Evolutionary conservation across 2,329 filamentous ascomycete genomes (phyloP), one percentile per base, ranked within the genome.

Genomic region (Penicillium vulpinum): DNA sequence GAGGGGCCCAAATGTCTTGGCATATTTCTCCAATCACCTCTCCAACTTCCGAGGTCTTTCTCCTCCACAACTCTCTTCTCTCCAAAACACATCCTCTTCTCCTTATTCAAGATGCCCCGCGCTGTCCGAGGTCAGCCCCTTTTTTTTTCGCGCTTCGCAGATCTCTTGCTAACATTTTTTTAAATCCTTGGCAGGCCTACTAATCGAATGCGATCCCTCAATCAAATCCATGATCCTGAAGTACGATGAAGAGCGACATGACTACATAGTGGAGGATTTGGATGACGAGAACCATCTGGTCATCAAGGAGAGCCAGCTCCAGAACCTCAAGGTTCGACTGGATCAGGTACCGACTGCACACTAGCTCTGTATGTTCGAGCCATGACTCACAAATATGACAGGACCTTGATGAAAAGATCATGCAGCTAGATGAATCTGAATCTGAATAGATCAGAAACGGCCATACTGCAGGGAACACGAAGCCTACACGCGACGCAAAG

Each of bases 161-260:
- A 22, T 39, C 22, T 13, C 5, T 31, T 57, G 59, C 50, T 65
- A 36, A 22, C 16, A 41, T 11, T 4, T 13, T 29, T 10, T 31
- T 8, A n/a, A n/a, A 11, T 40, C 31, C 13, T 35, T 8, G 39
- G 28, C 60, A 79, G 77, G 77, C 52, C 73, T 79, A 39, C 69
- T 79, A 13, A 73, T 80, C 56, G 76, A 79, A 67, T 79, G 77
- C 67, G 77, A 80, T 60, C 77, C 77, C 3, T 79, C 77, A 39
- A 77, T 80, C 62, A 79, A 79, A 65, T 75, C 77, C 40, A 78
- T 80, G 62, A 79, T 80, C 53, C 68, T 79, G 28, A 80, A 78
- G 48, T 78, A 79, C 62, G 77, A 80, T 58, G 74, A 78, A 60
- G 75, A 78, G 52, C 65, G 70, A 46, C 76, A 79, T 56, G 77